Base-by-base conservation (phyloP, 148 eudicot species). In the Rhododendron molle region DNA sequence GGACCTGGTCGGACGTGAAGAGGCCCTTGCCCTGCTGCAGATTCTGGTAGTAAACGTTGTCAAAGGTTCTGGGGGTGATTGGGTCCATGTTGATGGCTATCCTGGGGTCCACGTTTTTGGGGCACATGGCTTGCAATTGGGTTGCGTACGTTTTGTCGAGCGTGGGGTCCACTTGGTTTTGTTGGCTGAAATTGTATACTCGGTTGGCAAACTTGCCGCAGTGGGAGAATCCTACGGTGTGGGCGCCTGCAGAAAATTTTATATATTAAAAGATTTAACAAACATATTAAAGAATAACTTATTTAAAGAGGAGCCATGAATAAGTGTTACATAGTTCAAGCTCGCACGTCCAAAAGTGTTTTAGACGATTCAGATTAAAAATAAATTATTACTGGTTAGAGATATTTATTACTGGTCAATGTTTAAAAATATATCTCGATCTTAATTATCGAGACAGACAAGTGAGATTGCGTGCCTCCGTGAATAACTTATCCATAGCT, bases 221-320 rank as follows among this genome's bases (percentile, higher is more conserved):
- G 85, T 96, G 99, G 0, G 99, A 91, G 85, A 95, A 95, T 82
- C 99, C 99, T 0, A 96, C 85, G 0, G 94, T 94, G 85, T 96
- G 99, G 26, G 92, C 91, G 44, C 91, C 99, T 96, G 90, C 65
- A 85, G 11, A 81, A 3, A 5, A 46, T 11, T 34, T 11, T 34
- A 34, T 46, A 80, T 4, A 56, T 23, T 23, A 54, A 74, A 18
- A 0, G 21, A 52, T 52, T 52, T 54, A 54, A 16, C 50, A 78
- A 47, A 80, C 1, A 16, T 30, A 81, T 13, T 0, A 5, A 0
- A 40, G 44, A 40, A 40, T 40, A 40, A 40, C 8, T 40, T 40
- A 40, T 40, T 40, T 0, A 0, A 0, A 7, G 44, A 40, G 1
- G 43, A 40, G 43, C 1, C 0, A 7, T 0, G 44, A 5, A 40